phyloP scores from a whole-genome alignment of 208 protist species.

The Acanthamoeba royreba region DNA sequence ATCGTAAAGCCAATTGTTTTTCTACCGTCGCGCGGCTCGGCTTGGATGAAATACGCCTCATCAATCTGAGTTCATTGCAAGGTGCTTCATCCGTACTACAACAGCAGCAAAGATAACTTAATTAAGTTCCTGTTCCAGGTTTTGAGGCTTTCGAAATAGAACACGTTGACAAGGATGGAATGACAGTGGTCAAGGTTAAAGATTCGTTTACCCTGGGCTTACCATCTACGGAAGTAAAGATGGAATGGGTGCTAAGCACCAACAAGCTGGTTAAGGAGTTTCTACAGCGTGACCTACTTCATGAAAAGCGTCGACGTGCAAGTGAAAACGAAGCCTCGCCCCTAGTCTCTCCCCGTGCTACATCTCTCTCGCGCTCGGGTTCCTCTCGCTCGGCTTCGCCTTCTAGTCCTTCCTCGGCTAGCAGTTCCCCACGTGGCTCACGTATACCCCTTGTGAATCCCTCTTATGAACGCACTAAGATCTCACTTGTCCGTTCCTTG shows the following conservation, averaged over 20 bases:
- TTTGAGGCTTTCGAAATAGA: background rate
- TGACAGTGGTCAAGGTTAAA: slow-evolving; percentile 5
- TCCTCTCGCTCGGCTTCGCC: background rate
- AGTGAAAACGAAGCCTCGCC: background rate
- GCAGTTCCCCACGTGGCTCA: too few species aligned
- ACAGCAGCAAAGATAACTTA: too few species aligned
- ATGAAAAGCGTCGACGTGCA: background rate
- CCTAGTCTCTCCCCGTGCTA: background rate
- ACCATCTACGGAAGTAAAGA: background rate
- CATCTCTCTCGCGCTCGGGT: background rate
- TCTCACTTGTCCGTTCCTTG: background rate
- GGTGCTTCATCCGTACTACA: background rate
- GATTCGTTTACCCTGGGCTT: background rate
- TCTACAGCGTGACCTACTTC: background rate
- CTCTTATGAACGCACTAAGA: background rate
- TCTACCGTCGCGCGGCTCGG: background rate
- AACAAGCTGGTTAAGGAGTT: slow-evolving; percentile 11
- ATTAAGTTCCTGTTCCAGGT: background rate
- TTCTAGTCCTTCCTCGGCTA: too few species aligned
- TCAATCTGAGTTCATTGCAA: background rate
- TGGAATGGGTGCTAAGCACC: background rate
- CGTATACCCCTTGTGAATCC: background rate
- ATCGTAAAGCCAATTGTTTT: background rate
- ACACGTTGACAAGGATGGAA: background rate
- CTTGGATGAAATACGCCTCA: background rate